These are phyloP conservation scores for Glomus cerebriforme DNA, from an alignment of 192 early-diverging fungal genomes.

Conservation along the genomic window DNA sequence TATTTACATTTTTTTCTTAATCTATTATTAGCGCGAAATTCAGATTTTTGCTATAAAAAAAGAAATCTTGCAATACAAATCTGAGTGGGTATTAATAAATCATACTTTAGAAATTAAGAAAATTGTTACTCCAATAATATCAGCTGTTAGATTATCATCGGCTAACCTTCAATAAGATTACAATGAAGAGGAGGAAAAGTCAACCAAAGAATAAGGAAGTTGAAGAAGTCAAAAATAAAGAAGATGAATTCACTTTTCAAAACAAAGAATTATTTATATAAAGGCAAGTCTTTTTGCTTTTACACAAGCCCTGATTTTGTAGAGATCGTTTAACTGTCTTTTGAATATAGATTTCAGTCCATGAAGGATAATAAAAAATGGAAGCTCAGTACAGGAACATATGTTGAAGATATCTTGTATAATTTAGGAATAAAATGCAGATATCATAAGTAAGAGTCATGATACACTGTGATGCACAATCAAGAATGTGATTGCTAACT, in stretches of 20 bases:
- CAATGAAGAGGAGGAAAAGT: too few species aligned
- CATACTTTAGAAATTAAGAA: too few species aligned
- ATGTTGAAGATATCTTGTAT: constrained; percentile 20
- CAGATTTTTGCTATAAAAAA: background rate
- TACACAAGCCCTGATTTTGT: background rate
- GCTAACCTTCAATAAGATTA: too few species aligned
- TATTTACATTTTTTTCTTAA: background rate
- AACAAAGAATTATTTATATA: constrained; percentile 1
- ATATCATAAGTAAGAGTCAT: background rate
- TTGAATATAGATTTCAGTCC: constrained; percentile 12
- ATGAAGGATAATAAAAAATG: constrained; percentile 20
- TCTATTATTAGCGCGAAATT: background rate
- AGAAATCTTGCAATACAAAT: too few species aligned
- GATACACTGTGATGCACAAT: background rate
- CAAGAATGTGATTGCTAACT: background rate
- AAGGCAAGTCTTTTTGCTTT: background rate
- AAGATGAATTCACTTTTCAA: background rate
- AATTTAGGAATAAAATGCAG: constrained; percentile 2
- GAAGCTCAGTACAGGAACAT: constrained; percentile 3
- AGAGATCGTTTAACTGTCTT: background rate
- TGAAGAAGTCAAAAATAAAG: background rate
- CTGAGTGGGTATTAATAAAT: too few species aligned
- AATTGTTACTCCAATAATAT: too few species aligned
- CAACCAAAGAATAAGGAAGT: too few species aligned
- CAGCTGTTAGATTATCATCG: too few species aligned